Evolutionary conservation across 108 stramenopile genomes (phyloP), one percentile per base, ranked within the genome.

Genomic region (Cyclotella atomus): DNA sequence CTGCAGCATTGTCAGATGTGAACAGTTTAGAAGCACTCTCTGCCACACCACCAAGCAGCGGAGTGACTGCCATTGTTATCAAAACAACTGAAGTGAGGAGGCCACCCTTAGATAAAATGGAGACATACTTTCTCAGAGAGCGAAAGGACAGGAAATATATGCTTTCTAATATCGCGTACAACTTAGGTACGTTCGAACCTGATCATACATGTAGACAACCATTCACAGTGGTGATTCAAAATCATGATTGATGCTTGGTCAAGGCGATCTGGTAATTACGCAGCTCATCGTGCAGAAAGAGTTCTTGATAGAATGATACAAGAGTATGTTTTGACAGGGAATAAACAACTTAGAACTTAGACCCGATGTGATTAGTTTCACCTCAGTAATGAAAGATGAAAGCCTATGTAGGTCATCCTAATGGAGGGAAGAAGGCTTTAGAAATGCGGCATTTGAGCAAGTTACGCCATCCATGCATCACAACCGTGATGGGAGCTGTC

Each of bases 31-130:
- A 83, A 3, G 76, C 65, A 2, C 33, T 9, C 19, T 60, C 77
- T 16, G 90, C 90, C 10, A 88, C 32, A 14, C 87, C 75, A 12
- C 86, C 89, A 59, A 92, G 84, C 29, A 89, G 43, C 3, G 91
- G 91, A 8, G 91, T 89, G 16, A 89, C 44, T n/a, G 83, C 81
- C 91, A 92, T 92, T 41, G 91, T 86, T 19, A 92, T 83, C 24
- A 92, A 52, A 20, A 92, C 84, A 30, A 85, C 85, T 15, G 88
- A 85, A 33, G 87, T 85, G 43, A 92, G 54, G 0, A 92, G 59
- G 24, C 75, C 77, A n/a, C 79, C 74, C 23, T n/a, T n/a, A 89
- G 71, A 66, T 88, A 64, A 34, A 66, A 56, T 43, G 88, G 81
- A 33, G 89, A 24, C 23, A 92, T 82, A 92, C 56, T 43, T 75